A percentile compares a stretch with the other conserved stretches of the same genome.
Conservation (phyloP, 305 asterid genomes). For the Rubia peregrina region DNA sequence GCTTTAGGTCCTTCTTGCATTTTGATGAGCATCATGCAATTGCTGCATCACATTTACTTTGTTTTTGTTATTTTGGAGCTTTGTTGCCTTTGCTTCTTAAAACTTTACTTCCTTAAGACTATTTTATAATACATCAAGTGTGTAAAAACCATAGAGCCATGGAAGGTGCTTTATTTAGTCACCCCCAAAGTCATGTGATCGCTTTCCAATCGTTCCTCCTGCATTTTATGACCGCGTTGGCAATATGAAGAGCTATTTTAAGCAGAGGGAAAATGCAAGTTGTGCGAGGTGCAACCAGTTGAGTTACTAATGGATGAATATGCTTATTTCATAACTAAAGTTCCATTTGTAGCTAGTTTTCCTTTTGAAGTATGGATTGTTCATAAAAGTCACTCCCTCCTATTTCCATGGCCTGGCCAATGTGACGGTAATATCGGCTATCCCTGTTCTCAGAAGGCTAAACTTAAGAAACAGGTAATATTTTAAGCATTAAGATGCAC, state of each 20-base stretch:
- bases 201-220: conserved; percentile 82
- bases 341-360: conserved; percentile 66
- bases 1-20: too few species aligned
- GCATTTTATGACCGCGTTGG: conserved; percentile 50
- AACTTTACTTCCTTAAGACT: background rate
- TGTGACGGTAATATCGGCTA: conserved; percentile 44
- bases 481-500: background rate
- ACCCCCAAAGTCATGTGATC: conserved; percentile 87
- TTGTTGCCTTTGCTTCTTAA: background rate
- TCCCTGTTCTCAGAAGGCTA: background rate
- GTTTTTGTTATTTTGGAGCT: too few species aligned
- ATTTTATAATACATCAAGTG: conserved; percentile 30
- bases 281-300: conserved; percentile 46
- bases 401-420: conserved; percentile 61
- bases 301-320: conserved; percentile 51
- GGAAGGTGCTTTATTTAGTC: conserved; percentile 96
- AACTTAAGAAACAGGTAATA: too few species aligned
- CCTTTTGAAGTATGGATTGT: conserved; percentile 92
- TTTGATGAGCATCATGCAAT: too few species aligned
- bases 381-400: conserved; percentile 62
- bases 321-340: conserved; percentile 52
- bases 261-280: conserved; percentile 59
- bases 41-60: too few species aligned
- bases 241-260: conserved; percentile 60
- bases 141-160: conserved; percentile 92